These are phyloP conservation scores for Coffea humblotiana DNA, from an alignment of 305 asterid genomes.

Conservation along the genomic window DNA sequence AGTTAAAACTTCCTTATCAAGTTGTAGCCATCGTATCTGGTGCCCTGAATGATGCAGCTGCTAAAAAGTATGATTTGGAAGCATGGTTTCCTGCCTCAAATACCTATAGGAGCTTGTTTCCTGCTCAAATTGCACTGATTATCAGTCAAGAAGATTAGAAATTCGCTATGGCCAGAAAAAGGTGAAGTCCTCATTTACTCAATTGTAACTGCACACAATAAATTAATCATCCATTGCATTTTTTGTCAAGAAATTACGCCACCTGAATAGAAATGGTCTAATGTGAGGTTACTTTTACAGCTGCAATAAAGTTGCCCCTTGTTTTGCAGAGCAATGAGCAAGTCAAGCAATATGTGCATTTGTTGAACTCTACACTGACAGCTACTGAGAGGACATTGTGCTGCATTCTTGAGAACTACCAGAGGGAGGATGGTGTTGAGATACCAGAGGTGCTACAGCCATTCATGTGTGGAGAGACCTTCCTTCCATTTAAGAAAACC, in stretches of 20 bases:
- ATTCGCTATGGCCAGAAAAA: conserved; percentile 86
- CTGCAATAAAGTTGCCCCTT: conserved; percentile 5
- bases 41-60: conserved; percentile 93
- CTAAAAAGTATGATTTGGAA: conserved; percentile 90
- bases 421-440: conserved; percentile 82
- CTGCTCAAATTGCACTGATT: conserved; percentile 92
- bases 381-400: conserved; percentile 92
- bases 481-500: conserved; percentile 57
- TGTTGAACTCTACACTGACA: conserved; percentile 89
- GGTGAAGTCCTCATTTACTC: conserved; percentile 32
- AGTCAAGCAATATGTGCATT: conserved; percentile 72
- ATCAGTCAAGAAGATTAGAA: conserved; percentile 84
- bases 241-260: neutral
- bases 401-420: conserved; percentile 82
- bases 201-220: neutral
- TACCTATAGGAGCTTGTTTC: conserved; percentile 84
- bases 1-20: conserved; percentile 87
- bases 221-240: neutral
- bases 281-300: neutral
- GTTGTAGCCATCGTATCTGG: conserved; percentile 85
- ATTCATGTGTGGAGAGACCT: conserved; percentile 67
- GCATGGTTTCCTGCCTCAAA: conserved; percentile 94
- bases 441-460: conserved; percentile 67
- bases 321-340: conserved; percentile 71
- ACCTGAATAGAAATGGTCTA: neutral